phyloP scores from a whole-genome alignment of 345 rosid species.

The Pistacia integerrima region DNA sequence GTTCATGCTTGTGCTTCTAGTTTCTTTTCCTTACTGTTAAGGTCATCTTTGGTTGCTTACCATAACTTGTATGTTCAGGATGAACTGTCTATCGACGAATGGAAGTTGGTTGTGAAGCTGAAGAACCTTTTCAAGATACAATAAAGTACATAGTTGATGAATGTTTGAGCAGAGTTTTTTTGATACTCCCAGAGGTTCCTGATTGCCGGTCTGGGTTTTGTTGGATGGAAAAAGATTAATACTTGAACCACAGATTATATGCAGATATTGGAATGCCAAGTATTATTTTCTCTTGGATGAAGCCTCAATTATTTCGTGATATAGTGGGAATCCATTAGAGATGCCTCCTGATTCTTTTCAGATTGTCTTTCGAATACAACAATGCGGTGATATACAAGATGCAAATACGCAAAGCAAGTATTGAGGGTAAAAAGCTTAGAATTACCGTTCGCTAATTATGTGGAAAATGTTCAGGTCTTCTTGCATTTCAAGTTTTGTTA shows the following conservation, averaged over 20 bases:
- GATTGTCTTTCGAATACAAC: not conserved
- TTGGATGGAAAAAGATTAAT: not conserved
- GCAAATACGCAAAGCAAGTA: not conserved
- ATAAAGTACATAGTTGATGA: slow-evolving; percentile 26
- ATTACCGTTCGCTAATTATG: not conserved
- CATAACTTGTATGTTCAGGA: slow-evolving; percentile 44
- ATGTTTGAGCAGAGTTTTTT: not conserved
- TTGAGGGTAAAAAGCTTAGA: not conserved
- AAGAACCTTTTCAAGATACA: slow-evolving; percentile 78
- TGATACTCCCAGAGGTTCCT: not conserved
- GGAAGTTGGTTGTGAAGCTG: slow-evolving; percentile 80
- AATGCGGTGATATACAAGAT: slow-evolving; percentile 7
- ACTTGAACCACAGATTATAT: not conserved
- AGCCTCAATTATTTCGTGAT: not conserved
- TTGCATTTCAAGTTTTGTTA: slow-evolving; percentile 17
- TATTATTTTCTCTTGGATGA: not conserved
- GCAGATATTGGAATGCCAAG: not conserved
- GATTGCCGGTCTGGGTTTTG: slow-evolving; percentile 1
- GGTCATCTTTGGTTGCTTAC: not conserved
- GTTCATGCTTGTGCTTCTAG: slow-evolving; percentile 2
- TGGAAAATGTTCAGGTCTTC: not conserved
- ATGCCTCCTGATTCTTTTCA: not conserved
- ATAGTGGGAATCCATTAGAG: not conserved
- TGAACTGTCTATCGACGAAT: slow-evolving; percentile 65
- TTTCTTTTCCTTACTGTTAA: not conserved